Conservation (phyloP, 345 rosid species). For the Populus alba region DNA sequence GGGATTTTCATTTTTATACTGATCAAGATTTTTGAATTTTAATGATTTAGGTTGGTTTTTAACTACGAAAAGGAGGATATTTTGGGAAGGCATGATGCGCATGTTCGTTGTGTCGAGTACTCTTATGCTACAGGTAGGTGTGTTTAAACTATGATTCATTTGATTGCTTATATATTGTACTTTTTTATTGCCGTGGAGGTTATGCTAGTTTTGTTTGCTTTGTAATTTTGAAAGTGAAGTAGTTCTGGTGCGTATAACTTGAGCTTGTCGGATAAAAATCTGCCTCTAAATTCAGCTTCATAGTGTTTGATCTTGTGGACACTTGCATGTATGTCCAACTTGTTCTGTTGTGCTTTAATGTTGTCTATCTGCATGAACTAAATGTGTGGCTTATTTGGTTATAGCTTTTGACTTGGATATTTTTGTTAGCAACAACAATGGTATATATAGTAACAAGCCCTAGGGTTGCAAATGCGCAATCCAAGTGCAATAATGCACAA, state of each 20-base stretch:
- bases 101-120: conserved; percentile 88
- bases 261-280: not conserved
- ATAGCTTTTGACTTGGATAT: not conserved
- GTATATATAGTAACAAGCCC: not conserved
- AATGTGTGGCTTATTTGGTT: not conserved
- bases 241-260: not conserved
- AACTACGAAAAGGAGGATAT: conserved; percentile 76
- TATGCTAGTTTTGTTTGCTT: not conserved
- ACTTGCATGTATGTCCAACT: not conserved
- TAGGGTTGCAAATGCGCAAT: not conserved
- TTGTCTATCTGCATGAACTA: not conserved
- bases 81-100: conserved; percentile 83
- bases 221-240: not conserved
- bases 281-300: not conserved
- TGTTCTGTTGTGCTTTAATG: not conserved
- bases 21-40: conserved; percentile 12
- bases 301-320: not conserved
- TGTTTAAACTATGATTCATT: not conserved
- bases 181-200: not conserved
- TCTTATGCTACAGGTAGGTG: conserved; percentile 90
- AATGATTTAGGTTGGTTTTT: conserved; percentile 71
- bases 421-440: not conserved
- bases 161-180: not conserved
- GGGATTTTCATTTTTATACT: not conserved
- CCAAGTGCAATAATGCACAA: not conserved